phyloP scores from a whole-genome alignment of 148 eudicot genomes.

The Agrostemma githago region DNA sequence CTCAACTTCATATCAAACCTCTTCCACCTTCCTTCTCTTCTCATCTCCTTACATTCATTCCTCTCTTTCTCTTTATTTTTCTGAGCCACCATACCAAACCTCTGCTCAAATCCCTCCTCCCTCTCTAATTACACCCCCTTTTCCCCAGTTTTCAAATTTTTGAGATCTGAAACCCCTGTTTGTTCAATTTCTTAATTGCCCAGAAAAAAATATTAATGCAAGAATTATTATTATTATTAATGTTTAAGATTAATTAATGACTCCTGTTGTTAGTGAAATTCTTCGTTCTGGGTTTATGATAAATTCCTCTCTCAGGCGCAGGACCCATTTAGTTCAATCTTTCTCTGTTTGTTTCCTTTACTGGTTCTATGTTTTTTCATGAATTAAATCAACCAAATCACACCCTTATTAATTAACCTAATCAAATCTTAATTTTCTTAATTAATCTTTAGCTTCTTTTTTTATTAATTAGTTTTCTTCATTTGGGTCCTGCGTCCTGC shows the following conservation, averaged over 20 bases:
- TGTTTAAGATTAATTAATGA: conserved; percentile 42
- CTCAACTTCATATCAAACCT: conserved; percentile 14
- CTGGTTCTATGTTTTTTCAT: conserved; percentile 81
- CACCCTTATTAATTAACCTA: not conserved
- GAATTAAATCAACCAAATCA: conserved; percentile 13
- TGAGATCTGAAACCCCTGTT: conserved; percentile 6
- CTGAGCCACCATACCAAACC: not conserved
- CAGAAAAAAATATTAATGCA: not conserved
- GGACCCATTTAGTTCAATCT: conserved; percentile 76
- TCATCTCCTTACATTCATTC: not conserved
- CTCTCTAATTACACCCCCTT: too few species aligned
- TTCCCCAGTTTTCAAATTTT: not conserved
- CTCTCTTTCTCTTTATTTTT: not conserved
- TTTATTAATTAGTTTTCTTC: not conserved
- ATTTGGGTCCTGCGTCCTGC: conserved; percentile 23
- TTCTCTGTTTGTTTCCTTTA: conserved; percentile 70
- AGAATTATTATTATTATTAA: conserved; percentile 18
- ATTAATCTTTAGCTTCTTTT: not conserved
- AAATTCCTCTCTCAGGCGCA: conserved; percentile 53
- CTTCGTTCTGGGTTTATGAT: conserved; percentile 69
- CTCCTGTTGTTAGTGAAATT: conserved; percentile 61
- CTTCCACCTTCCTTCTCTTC: conserved; percentile 27
- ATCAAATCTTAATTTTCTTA: not conserved
- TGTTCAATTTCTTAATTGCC: too few species aligned
- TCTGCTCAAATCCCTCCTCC: conserved; percentile 12